A percentile compares a stretch with the other conserved stretches of the same genome.
phyloP scores from a whole-genome alignment of 2,329 filamentous ascomycete species.

The Colletotrichum caudatum region DNA sequence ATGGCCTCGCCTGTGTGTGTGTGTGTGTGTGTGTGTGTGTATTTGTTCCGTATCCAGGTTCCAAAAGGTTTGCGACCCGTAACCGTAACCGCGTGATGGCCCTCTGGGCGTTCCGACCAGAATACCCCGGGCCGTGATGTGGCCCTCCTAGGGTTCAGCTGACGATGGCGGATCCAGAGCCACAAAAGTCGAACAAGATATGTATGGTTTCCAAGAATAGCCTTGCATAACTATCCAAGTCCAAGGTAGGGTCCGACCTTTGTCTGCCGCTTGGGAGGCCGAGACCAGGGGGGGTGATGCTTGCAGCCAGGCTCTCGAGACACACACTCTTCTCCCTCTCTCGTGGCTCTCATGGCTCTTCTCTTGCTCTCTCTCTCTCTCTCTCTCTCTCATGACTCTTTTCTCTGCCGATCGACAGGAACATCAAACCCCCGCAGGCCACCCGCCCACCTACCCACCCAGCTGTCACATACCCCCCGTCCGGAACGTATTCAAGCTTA shows the following conservation, averaged over 20 bases:
- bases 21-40: background rate
- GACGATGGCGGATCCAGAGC: conserved; percentile 1
- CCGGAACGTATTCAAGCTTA: conserved; percentile 25
- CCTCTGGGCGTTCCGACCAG: background rate
- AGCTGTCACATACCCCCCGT: background rate
- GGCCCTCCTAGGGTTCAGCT: conserved; percentile 12
- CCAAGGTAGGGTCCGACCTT: background rate
- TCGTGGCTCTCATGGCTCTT: background rate
- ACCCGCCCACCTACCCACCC: background rate
- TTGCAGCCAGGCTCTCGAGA: background rate
- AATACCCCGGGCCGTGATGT: conserved; percentile 21
- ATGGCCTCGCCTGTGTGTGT: background rate
- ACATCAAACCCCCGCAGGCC: conserved; percentile 17
- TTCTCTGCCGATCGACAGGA: background rate
- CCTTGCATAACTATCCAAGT: background rate
- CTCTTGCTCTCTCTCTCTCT: background rate
- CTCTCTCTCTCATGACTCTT: background rate
- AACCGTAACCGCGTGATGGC: conserved; percentile 9
- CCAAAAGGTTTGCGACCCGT: conserved; percentile 3
- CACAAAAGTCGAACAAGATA: background rate
- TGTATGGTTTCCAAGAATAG: conserved; percentile 20
- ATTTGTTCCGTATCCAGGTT: background rate
- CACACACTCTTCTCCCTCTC: background rate
- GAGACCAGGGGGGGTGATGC: background rate
- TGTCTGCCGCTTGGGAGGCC: background rate